Base-by-base conservation (phyloP, 139 green algal genomes). In the Axilococcus clingmanii region DNA sequence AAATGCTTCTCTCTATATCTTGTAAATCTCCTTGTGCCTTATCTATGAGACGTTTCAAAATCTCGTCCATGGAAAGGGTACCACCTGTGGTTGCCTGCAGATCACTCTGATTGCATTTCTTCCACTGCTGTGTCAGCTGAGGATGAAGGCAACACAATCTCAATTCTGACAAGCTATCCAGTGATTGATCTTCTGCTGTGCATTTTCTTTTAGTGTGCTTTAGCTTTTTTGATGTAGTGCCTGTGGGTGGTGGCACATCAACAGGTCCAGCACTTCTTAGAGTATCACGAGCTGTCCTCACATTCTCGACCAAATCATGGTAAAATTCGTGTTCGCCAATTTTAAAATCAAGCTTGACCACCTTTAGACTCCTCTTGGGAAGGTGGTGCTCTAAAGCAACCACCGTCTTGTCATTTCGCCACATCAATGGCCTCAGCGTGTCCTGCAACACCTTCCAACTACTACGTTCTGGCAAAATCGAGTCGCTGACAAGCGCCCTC, bases 71-170 rank as follows among this genome's bases (percentile, higher is more conserved):
- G n/a, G 19, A 30, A 14, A 22, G 27, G 5, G 20, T 48, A 29
- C 40, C 40, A 31, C 40, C 40, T 31, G 40, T 31, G 17, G 19
- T 22, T 25, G 76, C 57, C 53, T 84, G 66, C 40, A 75, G 49
- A 33, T 80, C 52, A 15, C 24, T 40, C 9, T 20, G 25, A 36
- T 75, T 61, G 16, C 29, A 19, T 11, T 43, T 40, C 12, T 32
- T 31, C 68, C 72, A 81, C 45, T 72, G 71, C 25, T 29, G 28
- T 0, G 83, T 92, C 22, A 92, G 68, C 67, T 91, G 75, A 9
- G 78, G 72, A 63, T 92, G 83, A 16, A 85, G 46, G 55, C 81
- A 90, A 1, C 72, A 75, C 30, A 79, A 66, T 20, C 82, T 67
- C 50, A 88, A 68, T 77, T 91, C 78, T 29, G 59, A 28, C 0